phyloP scores from a whole-genome alignment of 2,329 filamentous ascomycete genomes.

The Aspergillus piperis region DNA sequence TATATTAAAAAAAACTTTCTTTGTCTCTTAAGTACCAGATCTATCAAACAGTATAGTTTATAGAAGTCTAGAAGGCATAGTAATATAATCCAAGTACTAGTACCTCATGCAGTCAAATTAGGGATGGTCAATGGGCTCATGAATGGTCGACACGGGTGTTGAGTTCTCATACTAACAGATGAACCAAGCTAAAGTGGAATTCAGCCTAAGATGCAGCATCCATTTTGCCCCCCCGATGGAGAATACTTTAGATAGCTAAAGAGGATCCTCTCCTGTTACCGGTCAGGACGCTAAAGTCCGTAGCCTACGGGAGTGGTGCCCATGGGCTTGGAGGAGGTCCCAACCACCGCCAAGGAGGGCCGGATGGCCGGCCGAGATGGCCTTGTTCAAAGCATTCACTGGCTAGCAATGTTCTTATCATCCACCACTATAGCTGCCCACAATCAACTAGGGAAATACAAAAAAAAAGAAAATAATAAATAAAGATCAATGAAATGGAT shows the following conservation, averaged over 20 bases:
- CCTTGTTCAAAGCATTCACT: not conserved
- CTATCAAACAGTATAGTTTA: too few relatives aligned
- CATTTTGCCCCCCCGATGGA: not conserved
- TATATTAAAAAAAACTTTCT: too few relatives aligned
- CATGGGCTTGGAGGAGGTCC: slow-evolving; percentile 12
- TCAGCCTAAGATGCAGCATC: not conserved
- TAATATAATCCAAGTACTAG: not conserved
- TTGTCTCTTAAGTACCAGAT: too few relatives aligned
- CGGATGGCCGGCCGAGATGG: slow-evolving; percentile 22
- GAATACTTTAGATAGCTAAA: not conserved
- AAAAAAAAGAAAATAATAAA: not conserved
- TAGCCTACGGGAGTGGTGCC: slow-evolving; percentile 2
- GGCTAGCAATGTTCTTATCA: not conserved
- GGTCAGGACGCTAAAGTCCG: not conserved
- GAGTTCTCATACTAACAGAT: not conserved
- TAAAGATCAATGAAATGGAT: not conserved
- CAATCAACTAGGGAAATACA: not conserved
- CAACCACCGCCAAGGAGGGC: slow-evolving; percentile 15
- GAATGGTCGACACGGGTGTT: not conserved
- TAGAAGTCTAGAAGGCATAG: not conserved
- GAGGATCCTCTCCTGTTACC: not conserved
- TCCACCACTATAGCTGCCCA: not conserved
- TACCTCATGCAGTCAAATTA: not conserved
- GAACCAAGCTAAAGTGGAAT: slow-evolving; percentile 1
- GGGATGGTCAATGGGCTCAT: not conserved